Evolutionary conservation across 2,329 filamentous ascomycete genomes (phyloP).

Genomic region (Stagonosporopsis cucurbitacearum): DNA sequence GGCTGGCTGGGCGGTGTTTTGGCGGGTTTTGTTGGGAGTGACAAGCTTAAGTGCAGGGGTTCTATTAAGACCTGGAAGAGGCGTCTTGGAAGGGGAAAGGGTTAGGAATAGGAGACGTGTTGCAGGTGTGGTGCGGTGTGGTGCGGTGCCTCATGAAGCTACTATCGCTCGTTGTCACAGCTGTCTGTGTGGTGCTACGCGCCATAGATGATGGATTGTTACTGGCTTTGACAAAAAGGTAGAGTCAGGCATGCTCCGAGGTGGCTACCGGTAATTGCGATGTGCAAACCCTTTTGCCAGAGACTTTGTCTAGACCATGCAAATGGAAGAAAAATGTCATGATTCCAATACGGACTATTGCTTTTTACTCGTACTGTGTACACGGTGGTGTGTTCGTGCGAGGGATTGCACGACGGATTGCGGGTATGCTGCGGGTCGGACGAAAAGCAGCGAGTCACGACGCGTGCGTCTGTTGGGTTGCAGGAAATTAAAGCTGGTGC

Average conservation of each 20-base stretch:
- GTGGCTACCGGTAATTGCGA: conserved; percentile 18
- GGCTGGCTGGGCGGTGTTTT: conserved; percentile 1
- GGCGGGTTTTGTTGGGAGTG: not conserved
- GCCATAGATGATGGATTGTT: conserved; percentile 5
- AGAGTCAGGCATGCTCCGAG: conserved; percentile 5
- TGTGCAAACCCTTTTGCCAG: conserved; percentile 5
- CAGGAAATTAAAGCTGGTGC: conserved; percentile 12
- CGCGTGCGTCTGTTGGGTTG: conserved; percentile 5
- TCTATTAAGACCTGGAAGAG: too few species aligned
- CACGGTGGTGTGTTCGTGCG: conserved; percentile 9
- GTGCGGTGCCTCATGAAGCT: conserved; percentile 9
- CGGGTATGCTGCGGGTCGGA: conserved; percentile 14
- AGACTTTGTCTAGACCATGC: conserved; percentile 6
- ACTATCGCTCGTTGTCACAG: not conserved
- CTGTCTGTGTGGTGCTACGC: not conserved
- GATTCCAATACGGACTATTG: conserved; percentile 7
- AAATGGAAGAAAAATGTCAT: not conserved
- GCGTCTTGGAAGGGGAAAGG: not conserved
- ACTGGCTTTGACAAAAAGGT: conserved; percentile 1
- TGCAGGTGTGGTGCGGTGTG: too few species aligned
- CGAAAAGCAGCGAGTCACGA: conserved; percentile 17
- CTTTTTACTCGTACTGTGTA: conserved; percentile 3
- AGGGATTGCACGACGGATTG: conserved; percentile 4
- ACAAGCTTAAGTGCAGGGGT: too few species aligned
- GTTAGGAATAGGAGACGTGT: not conserved